Evolutionary conservation across 371 early-diverging fungal species (phyloP).

Genomic region (Haplosporangium sp.): DNA sequence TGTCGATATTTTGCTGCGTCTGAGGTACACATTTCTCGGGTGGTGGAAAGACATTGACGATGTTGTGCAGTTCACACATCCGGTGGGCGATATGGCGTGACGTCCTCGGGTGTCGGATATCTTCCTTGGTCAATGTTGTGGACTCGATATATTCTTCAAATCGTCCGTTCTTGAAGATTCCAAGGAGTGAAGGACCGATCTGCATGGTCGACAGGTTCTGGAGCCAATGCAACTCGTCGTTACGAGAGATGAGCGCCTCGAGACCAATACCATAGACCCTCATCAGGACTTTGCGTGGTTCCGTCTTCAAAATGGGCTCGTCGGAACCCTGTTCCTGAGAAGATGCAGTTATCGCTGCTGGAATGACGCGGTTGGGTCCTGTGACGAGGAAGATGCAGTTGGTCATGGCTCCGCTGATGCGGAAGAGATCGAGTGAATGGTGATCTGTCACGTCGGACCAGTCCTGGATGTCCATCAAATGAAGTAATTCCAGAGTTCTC

Average conservation of each 20-base stretch:
- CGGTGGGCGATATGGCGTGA: conserved; percentile 82
- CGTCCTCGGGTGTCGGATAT: conserved; percentile 71
- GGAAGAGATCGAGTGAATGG: conserved; percentile 56
- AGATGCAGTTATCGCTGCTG: background rate
- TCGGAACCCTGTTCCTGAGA: background rate
- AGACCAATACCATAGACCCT: conserved; percentile 85
- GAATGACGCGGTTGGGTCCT: conserved; percentile 37
- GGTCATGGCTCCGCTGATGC: conserved; percentile 90
- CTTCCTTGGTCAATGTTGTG: conserved; percentile 73
- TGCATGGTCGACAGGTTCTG: conserved; percentile 73
- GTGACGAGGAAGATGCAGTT: conserved; percentile 85
- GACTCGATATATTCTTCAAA: conserved; percentile 89
- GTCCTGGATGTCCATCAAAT: conserved; percentile 53
- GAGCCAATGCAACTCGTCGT: conserved; percentile 85
- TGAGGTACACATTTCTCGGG: conserved; percentile 59
- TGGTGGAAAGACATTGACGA: conserved; percentile 75
- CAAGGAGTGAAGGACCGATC: conserved; percentile 84
- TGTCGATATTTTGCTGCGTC: conserved; percentile 75
- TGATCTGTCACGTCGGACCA: conserved; percentile 53
- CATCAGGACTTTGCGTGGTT: conserved; percentile 67
- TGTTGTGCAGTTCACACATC: conserved; percentile 78
- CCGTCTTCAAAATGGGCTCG: conserved; percentile 2
- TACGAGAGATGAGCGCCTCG: conserved; percentile 79
- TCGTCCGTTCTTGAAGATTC: conserved; percentile 89
- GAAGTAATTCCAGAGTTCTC: conserved; percentile 41